Evolutionary conservation across 2,329 filamentous ascomycete species (phyloP).

Genomic region (Aspergillus novofumigatus): DNA sequence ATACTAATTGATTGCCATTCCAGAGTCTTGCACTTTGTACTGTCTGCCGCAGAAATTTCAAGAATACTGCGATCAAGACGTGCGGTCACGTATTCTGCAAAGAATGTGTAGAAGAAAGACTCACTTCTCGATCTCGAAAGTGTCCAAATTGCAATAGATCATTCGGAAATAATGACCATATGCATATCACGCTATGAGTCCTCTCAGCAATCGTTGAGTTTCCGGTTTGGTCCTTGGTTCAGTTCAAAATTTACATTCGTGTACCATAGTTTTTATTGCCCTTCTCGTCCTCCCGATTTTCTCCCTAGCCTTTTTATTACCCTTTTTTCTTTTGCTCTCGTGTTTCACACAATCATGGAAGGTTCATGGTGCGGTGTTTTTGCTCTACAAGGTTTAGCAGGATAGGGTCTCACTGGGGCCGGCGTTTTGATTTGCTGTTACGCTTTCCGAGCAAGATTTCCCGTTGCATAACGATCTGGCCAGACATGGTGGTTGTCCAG

Average conservation of each 20-base stretch:
- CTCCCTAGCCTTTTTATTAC: conserved; percentile 14
- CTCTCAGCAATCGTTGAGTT: not conserved
- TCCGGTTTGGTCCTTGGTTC: conserved; percentile 7
- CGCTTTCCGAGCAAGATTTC: conserved; percentile 15
- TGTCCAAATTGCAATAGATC: conserved; percentile 90
- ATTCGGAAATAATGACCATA: conserved; percentile 87
- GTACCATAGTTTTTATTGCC: conserved; percentile 31
- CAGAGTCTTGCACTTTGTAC: conserved; percentile 79
- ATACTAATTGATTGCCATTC: conserved; percentile 15
- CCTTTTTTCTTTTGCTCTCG: conserved; percentile 8
- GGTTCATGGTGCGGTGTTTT: conserved; percentile 36
- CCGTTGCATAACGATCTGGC: conserved; percentile 20
- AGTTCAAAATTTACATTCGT: conserved; percentile 15
- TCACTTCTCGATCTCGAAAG: conserved; percentile 86
- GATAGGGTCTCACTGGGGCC: conserved; percentile 23
- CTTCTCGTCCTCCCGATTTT: conserved; percentile 12
- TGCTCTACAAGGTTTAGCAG: conserved; percentile 27
- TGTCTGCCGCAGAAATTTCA: conserved; percentile 88
- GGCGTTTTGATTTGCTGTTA: conserved; percentile 28
- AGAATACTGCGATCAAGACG: conserved; percentile 87
- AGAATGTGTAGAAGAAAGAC: conserved; percentile 81
- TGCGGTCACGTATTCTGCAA: conserved; percentile 95
- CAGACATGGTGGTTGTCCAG: conserved; percentile 13
- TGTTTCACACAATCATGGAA: conserved; percentile 18
- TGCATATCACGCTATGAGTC: conserved; percentile 54